Base-by-base conservation (phyloP, 176 grass and related monocot species). In the barley (Hordeum vulgare) region DNA sequence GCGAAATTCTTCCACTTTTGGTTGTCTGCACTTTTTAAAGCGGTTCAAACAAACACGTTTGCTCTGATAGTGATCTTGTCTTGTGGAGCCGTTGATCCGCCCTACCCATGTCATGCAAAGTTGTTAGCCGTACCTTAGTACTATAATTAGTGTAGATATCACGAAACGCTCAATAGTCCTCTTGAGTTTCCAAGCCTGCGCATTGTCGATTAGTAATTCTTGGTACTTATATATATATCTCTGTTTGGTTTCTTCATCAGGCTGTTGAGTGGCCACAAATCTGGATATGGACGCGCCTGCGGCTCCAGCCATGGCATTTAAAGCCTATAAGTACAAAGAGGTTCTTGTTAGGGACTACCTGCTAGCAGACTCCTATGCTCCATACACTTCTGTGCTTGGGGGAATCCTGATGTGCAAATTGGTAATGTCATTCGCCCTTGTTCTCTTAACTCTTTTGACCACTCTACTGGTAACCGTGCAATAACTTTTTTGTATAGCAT, bases 381-480 rank as follows among this genome's bases (percentile, higher is more conserved):
- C 88, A 37, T 98, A 93, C 51, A 67, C 78, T 34, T 82, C 96
- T 45, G 61, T 95, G 65, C 66, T 98, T 4, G 80, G 58, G 9
- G 96, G 92, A 15, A 86, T 95, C 65, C 82, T 98, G 44, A 92
- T 98, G 90, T 95, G 93, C 89, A 98, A 98, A 53, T 74, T 95
- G 92, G 95, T 98, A 95, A 34, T 56, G 49, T 62, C 66, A 71
- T 67, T 78, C 45, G 41, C 20, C 49, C 31, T 62, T 64, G 44
- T 47, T 47, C 44, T 47, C 0, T 47, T 65, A 41, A 63, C 25
- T 18, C 44, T 83, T 49, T 24, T 75, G 7, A 67, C 23, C 18
- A 68, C 14, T 79, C 9, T 23, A 64, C 59, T 47, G 42, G 49
- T 78, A 65, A 2, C 1, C 37, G 17, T 69, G 47, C 17, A 34